These are phyloP conservation scores for Powellomyces hirtus DNA, from an alignment of 192 early-diverging fungal species.

Conservation along the genomic window DNA sequence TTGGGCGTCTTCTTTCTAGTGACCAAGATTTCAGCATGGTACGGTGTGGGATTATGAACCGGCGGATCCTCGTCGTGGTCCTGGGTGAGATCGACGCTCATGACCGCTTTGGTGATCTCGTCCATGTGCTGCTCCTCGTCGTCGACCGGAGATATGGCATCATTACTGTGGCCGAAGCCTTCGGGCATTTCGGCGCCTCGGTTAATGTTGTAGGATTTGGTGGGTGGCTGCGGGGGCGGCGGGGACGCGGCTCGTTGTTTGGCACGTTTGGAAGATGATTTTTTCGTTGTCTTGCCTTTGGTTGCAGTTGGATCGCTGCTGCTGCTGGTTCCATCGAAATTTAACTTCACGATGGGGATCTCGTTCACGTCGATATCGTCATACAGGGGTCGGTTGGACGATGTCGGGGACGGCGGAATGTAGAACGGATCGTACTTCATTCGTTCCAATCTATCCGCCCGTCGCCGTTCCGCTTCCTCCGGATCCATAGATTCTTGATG, in stretches of 20 bases:
- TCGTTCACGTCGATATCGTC: slow-evolving; percentile 73
- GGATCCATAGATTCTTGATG: neutral
- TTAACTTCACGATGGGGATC: slow-evolving; percentile 76
- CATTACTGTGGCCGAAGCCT: neutral
- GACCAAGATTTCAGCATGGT: neutral
- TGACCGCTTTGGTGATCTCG: slow-evolving; percentile 33
- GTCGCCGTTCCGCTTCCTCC: slow-evolving; percentile 4
- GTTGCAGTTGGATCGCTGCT: neutral
- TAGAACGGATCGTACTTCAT: slow-evolving; percentile 66
- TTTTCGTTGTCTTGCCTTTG: slow-evolving; percentile 21
- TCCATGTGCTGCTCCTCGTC: slow-evolving; percentile 18
- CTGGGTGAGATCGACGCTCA: slow-evolving; percentile 41
- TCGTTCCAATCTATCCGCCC: slow-evolving; percentile 36
- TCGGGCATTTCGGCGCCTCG: slow-evolving; percentile 39
- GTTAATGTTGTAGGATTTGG: slow-evolving; percentile 39
- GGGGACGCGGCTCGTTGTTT: slow-evolving; percentile 2
- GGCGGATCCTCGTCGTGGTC: neutral
- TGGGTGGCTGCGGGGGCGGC: slow-evolving; percentile 15
- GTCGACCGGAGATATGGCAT: neutral
- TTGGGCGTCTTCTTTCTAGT: neutral
- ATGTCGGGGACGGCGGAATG: slow-evolving; percentile 38
- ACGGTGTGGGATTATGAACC: neutral
- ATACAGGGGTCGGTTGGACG: slow-evolving; percentile 34
- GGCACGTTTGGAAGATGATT: neutral
- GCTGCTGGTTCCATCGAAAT: neutral